These are phyloP conservation scores for Monilinia laxa DNA, from an alignment of 2,329 filamentous ascomycete species.

Conservation along the genomic window DNA sequence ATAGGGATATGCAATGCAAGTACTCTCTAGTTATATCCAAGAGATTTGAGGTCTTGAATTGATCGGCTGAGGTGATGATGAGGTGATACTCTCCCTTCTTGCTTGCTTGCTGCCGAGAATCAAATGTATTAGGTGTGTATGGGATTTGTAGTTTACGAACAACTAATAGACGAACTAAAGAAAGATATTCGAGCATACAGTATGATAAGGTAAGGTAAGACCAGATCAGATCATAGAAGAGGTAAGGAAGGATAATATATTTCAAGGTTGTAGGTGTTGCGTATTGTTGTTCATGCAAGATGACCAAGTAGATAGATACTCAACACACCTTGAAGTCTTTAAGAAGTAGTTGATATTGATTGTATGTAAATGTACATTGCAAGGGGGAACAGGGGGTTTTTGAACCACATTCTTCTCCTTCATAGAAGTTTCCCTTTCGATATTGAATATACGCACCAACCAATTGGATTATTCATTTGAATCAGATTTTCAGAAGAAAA, in stretches of 20 bases:
- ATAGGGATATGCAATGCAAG: not conserved
- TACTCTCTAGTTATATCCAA: conserved; percentile 4
- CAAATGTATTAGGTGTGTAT: not conserved
- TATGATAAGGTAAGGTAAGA: not conserved
- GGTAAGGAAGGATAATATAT: conserved; percentile 3
- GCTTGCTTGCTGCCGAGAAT: conserved; percentile 2
- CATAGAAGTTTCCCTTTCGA: not conserved
- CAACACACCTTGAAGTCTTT: not conserved
- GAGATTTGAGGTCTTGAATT: conserved; percentile 1
- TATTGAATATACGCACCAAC: conserved; percentile 1
- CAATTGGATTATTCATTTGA: not conserved
- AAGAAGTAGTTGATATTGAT: not conserved
- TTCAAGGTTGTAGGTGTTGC: not conserved
- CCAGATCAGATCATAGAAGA: not conserved
- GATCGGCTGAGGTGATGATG: conserved; percentile 16
- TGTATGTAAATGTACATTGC: not conserved
- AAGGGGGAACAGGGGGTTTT: conserved; percentile 1
- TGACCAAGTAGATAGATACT: not conserved
- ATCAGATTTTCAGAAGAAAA: not conserved
- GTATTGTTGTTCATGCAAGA: conserved; percentile 13
- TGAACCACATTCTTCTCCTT: conserved; percentile 6
- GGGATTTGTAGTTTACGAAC: not conserved
- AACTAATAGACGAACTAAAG: not conserved
- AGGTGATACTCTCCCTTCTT: conserved; percentile 13
- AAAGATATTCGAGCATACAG: not conserved